A percentile compares a stretch with the other conserved stretches of the same genome.
These are phyloP conservation scores for Ensete glaucum DNA, from an alignment of 176 grass and related monocot genomes.

Conservation along the genomic window DNA sequence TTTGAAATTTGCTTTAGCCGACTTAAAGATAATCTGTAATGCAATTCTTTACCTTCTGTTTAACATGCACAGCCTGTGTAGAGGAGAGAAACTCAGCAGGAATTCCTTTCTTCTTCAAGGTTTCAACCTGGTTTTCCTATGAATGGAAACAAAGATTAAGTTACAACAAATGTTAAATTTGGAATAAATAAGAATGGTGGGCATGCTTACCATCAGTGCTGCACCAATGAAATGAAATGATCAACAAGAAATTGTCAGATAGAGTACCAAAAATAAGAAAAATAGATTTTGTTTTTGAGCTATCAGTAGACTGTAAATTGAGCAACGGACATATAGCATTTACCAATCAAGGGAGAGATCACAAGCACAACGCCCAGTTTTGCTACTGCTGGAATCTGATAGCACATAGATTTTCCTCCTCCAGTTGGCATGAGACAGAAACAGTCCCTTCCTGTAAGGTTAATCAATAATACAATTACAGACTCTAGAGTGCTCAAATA, in stretches of 20 bases:
- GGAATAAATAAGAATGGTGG: slow-evolving; percentile 9
- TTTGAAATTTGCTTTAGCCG: background rate
- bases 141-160: slow-evolving; percentile 15
- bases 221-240: slow-evolving; percentile 36
- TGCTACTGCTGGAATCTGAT: slow-evolving; percentile 85
- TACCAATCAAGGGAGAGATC: slow-evolving; percentile 95
- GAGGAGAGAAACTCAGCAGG: slow-evolving; percentile 90
- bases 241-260: slow-evolving; percentile 34
- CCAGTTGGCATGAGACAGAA: slow-evolving; percentile 99
- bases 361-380: slow-evolving; percentile 87
- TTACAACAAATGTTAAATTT: slow-evolving; percentile 6
- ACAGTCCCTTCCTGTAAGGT: slow-evolving; percentile 71
- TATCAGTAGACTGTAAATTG: slow-evolving; percentile 10
- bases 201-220: slow-evolving; percentile 79
- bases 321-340: slow-evolving; percentile 13
- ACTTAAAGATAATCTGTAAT: background rate
- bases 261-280: background rate
- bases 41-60: slow-evolving; percentile 46
- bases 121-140: slow-evolving; percentile 89
- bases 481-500: background rate
- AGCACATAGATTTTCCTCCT: slow-evolving; percentile 94
- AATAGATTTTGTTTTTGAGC: slow-evolving; percentile 20
- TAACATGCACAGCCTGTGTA: slow-evolving; percentile 51
- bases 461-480: slow-evolving; percentile 14
- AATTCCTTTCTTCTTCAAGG: slow-evolving; percentile 80